phyloP scores from a whole-genome alignment of 306 rosid genomes.

The Sesbania bispinosa region DNA sequence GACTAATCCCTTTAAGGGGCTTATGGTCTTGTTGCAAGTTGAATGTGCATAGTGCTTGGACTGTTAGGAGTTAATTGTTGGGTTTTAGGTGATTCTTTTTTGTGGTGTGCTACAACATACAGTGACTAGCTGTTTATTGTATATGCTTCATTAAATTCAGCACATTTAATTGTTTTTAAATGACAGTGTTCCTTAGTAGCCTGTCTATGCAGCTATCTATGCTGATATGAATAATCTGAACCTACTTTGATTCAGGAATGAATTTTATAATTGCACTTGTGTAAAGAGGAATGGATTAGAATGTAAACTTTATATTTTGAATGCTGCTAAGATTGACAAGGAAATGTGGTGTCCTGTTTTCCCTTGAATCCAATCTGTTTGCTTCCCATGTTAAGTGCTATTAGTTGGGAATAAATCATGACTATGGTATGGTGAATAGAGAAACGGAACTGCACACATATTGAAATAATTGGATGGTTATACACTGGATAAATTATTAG shows the following conservation, averaged over 20 bases:
- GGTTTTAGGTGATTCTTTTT: constrained; percentile 27
- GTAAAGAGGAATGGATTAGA: neutral
- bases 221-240: constrained; percentile 31
- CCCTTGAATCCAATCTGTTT: neutral
- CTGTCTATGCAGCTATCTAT: neutral
- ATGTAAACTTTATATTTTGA: constrained; percentile 2
- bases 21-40: constrained; percentile 33
- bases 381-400: constrained; percentile 3
- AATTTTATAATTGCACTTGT: neutral
- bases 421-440: neutral
- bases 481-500: neutral
- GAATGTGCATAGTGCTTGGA: constrained; percentile 47
- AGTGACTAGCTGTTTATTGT: constrained; percentile 19
- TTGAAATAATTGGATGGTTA: neutral
- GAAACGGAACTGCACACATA: neutral
- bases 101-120: constrained; percentile 26
- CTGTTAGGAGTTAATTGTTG: constrained; percentile 27
- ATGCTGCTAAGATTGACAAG: constrained; percentile 4
- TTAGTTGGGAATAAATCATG: neutral
- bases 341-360: neutral
- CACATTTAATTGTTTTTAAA: constrained; percentile 15
- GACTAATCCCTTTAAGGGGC: constrained; percentile 38
- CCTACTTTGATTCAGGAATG: constrained; percentile 18
- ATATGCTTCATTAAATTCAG: constrained; percentile 29
- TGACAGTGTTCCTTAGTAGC: neutral